Conservation (phyloP, 2,329 filamentous ascomycete genomes). For the Cladorrhinum sp. region DNA sequence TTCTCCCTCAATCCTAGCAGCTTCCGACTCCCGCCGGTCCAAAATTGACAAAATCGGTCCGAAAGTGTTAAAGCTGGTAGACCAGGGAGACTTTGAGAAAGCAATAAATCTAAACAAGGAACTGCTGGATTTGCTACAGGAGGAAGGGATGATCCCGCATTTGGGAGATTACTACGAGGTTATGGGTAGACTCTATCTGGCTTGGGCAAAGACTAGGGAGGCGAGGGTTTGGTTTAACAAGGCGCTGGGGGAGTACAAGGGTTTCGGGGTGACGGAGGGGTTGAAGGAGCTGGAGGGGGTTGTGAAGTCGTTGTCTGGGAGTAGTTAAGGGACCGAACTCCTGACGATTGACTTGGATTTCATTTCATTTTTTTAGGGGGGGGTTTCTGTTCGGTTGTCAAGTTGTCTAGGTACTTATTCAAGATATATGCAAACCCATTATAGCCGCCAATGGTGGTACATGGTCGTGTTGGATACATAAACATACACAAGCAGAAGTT, state of each 20-base stretch:
- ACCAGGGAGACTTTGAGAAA: conserved; percentile 12
- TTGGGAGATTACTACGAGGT: conserved; percentile 30
- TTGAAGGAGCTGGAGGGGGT: not conserved
- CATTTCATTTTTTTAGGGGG: too few species aligned
- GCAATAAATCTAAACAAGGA: conserved; percentile 23
- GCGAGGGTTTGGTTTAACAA: conserved; percentile 22
- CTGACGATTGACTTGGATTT: too few species aligned
- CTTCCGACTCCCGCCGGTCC: conserved; percentile 28
- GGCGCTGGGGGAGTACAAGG: conserved; percentile 25
- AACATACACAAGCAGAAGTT: too few species aligned
- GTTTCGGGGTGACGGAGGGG: conserved; percentile 8
- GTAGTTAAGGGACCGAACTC: too few species aligned
- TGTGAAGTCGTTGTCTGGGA: not conserved
- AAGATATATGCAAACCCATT: too few species aligned
- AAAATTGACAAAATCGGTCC: conserved; percentile 16
- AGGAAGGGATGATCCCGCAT: conserved; percentile 28
- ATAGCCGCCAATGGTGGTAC: too few species aligned
- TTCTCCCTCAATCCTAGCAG: conserved; percentile 5
- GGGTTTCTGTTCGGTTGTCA: too few species aligned
- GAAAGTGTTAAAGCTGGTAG: conserved; percentile 19
- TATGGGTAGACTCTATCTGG: conserved; percentile 27
- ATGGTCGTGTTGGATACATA: too few species aligned
- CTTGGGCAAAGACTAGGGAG: conserved; percentile 19
- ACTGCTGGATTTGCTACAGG: conserved; percentile 21
- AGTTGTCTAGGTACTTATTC: too few species aligned